phyloP scores from a whole-genome alignment of 2,329 filamentous ascomycete species.

The Scedosporium apiospermum region DNA sequence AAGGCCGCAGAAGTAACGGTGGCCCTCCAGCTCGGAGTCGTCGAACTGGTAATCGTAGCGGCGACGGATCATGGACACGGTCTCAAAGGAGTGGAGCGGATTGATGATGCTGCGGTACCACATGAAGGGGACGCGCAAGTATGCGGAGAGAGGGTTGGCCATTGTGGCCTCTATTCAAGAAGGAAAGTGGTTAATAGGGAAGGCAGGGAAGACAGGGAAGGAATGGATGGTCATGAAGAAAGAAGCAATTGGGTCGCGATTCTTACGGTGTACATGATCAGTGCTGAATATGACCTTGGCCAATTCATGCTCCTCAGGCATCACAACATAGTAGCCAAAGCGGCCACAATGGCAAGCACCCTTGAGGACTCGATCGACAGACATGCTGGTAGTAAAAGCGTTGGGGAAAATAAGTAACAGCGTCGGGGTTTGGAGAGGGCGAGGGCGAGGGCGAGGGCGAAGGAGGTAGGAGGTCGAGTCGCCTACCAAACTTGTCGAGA shows the following conservation, averaged over 20 bases:
- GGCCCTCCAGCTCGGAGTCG: slow-evolving; percentile 33
- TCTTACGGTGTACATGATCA: slow-evolving; percentile 61
- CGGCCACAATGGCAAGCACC: slow-evolving; percentile 81
- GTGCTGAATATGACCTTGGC: slow-evolving; percentile 70
- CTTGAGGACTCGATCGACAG: slow-evolving; percentile 41
- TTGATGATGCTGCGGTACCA: slow-evolving; percentile 73
- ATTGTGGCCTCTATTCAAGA: slow-evolving; percentile 46
- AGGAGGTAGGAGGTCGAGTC: no score
- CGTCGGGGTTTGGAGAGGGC: no score
- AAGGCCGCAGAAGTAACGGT: slow-evolving; percentile 82
- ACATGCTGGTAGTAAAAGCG: background rate
- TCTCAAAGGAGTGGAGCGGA: slow-evolving; percentile 72
- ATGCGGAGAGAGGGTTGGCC: slow-evolving; percentile 66
- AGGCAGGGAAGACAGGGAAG: background rate
- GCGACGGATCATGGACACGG: slow-evolving; percentile 54
- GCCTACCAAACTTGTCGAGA: no score
- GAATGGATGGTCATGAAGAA: no score
- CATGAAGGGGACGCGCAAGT: slow-evolving; percentile 69
- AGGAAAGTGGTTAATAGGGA: background rate
- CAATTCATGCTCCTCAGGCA: slow-evolving; percentile 50
- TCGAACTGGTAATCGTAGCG: slow-evolving; percentile 53
- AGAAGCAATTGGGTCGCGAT: background rate
- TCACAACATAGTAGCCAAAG: slow-evolving; percentile 67
- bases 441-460: no score
- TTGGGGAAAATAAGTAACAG: no score